phyloP scores from a whole-genome alignment of 768 basidiomycete species.

The Kwoniella botswanensis region DNA sequence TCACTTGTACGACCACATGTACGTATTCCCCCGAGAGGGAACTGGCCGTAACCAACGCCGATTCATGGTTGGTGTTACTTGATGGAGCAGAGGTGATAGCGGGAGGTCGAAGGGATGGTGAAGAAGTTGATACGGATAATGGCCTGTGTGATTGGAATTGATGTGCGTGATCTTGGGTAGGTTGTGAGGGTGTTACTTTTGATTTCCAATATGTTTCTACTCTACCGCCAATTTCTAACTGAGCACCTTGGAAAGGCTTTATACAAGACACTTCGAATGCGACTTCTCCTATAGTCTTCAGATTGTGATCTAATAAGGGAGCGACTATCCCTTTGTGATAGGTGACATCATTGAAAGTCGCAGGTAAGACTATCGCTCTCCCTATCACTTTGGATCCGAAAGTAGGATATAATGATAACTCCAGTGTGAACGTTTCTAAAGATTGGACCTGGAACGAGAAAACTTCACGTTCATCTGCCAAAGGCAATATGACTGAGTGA shows the following conservation, averaged over 20 bases:
- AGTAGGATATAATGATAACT: slow-evolving; percentile 94
- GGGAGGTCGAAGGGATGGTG: slow-evolving; percentile 49
- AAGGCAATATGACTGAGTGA: slow-evolving; percentile 85
- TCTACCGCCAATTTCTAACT: slow-evolving; percentile 89
- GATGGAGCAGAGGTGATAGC: slow-evolving; percentile 21
- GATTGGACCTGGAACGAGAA: slow-evolving; percentile 86
- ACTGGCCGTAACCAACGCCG: slow-evolving; percentile 71
- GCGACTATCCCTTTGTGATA: slow-evolving; percentile 58
- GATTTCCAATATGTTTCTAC: slow-evolving; percentile 99
- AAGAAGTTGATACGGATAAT: slow-evolving; percentile 53
- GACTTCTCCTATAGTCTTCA: slow-evolving; percentile 94
- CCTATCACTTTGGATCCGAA: slow-evolving; percentile 98
- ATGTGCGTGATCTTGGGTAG: slow-evolving; percentile 58
- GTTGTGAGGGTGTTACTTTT: slow-evolving; percentile 61
- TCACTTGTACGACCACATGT: slow-evolving; percentile 85
- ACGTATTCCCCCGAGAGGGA: slow-evolving; percentile 90
- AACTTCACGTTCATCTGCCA: slow-evolving; percentile 69
- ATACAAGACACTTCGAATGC: slow-evolving; percentile 85
- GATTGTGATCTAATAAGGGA: slow-evolving; percentile 87
- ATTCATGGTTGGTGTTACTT: slow-evolving; percentile 37
- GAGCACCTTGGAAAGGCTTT: slow-evolving; percentile 87
- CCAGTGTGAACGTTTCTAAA: slow-evolving; percentile 74
- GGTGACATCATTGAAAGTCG: slow-evolving; percentile 66
- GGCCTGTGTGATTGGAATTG: slow-evolving; percentile 58
- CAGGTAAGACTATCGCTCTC: slow-evolving; percentile 82